These are phyloP conservation scores for Tulasnella calospora DNA, from an alignment of 768 basidiomycete genomes.

Conservation along the genomic window DNA sequence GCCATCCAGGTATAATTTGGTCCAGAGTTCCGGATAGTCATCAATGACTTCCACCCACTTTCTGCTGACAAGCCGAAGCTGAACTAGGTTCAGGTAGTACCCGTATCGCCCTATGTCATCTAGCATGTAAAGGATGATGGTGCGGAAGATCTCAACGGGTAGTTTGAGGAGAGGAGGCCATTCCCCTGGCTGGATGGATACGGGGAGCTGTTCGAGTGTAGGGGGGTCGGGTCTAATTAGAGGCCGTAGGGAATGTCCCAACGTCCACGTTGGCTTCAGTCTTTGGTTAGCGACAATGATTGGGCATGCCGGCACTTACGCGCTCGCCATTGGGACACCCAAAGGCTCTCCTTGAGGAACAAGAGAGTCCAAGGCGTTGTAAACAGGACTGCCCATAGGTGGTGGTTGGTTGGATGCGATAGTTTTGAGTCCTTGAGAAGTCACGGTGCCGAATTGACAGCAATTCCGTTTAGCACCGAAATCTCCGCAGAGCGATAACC, in stretches of 20 bases:
- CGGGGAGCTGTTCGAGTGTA: too few relatives aligned
- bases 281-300: too few relatives aligned
- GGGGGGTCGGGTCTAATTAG: too few relatives aligned
- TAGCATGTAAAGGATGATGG: background rate
- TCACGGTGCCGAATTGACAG: background rate
- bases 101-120: background rate
- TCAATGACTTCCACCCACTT: background rate
- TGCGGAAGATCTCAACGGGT: background rate
- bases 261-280: too few relatives aligned
- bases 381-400: background rate
- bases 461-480: constrained; percentile 1
- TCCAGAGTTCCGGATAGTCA: background rate
- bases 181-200: background rate
- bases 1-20: background rate
- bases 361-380: background rate
- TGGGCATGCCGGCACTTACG: too few relatives aligned
- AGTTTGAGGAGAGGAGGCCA: background rate
- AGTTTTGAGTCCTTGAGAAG: too few relatives aligned
- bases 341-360: too few relatives aligned
- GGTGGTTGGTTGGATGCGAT: too few relatives aligned
- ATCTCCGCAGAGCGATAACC: background rate
- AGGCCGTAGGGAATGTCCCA: too few relatives aligned
- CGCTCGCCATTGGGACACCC: too few relatives aligned
- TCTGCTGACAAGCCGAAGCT: background rate
- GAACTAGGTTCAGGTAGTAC: background rate